Evolutionary conservation across 176 grass and related monocot genomes (phyloP).

Genomic region (Lolium multiflorum): DNA sequence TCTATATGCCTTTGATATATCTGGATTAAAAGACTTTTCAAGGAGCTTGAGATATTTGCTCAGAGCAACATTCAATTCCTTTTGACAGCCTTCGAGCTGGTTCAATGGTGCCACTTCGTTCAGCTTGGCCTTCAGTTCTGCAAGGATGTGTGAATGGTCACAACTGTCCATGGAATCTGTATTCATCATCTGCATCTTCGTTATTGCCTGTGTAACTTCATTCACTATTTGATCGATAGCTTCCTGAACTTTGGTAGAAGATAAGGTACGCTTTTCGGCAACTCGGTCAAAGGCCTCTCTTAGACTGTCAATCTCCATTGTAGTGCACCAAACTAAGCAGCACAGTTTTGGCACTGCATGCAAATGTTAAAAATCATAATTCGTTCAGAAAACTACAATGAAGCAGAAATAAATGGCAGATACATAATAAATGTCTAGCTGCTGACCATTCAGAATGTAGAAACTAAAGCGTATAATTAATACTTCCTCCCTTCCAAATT

Average conservation of each 20-base stretch:
- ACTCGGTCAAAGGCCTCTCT: conserved; percentile 81
- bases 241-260: conserved; percentile 62
- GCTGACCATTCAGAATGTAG: no score
- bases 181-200: conserved; percentile 64
- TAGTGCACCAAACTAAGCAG: conserved; percentile 35
- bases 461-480: no score
- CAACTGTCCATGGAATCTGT: conserved; percentile 47
- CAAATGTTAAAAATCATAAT: conserved; percentile 19
- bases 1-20: conserved; percentile 88
- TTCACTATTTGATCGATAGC: conserved; percentile 60
- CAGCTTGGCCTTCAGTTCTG: conserved; percentile 67
- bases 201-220: conserved; percentile 63
- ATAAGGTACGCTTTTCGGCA: conserved; percentile 64
- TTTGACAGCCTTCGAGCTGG: conserved; percentile 78
- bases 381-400: neutral
- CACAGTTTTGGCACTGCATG: conserved; percentile 21
- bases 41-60: conserved; percentile 75
- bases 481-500: no score
- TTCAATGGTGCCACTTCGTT: conserved; percentile 56
- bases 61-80: conserved; percentile 72
- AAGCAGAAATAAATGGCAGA: neutral
- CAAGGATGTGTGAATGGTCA: conserved; percentile 58
- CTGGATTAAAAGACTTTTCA: conserved; percentile 79
- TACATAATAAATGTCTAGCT: neutral
- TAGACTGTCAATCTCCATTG: conserved; percentile 82